Evolutionary conservation across 257 asterid species (phyloP).

Genomic region (Lantana camara): DNA sequence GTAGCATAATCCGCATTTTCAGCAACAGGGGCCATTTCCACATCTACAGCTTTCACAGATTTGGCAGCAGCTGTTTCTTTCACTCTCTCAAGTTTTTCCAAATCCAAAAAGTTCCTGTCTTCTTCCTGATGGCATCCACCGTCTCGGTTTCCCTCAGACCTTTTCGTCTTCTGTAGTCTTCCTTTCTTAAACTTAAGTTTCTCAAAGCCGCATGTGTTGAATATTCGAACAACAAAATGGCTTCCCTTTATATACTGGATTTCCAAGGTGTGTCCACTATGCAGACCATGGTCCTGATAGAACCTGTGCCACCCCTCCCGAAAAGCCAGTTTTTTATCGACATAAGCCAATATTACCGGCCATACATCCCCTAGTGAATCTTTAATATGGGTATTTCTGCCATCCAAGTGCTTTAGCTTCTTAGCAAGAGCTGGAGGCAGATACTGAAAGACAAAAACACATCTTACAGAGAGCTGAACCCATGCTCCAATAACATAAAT

Average conservation of each 20-base stretch:
- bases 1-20: conserved; percentile 9
- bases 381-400: conserved; percentile 48
- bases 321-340: conserved; percentile 44
- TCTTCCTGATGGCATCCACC: conserved; percentile 27
- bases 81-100: conserved; percentile 53
- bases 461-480: not conserved
- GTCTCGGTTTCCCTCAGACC: conserved; percentile 27
- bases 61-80: conserved; percentile 14
- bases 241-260: conserved; percentile 37
- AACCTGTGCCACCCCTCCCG: conserved; percentile 63
- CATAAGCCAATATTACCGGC: conserved; percentile 40
- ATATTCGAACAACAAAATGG: conserved; percentile 54
- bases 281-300: conserved; percentile 40
- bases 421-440: conserved; percentile 60
- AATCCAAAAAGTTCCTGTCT: conserved; percentile 36
- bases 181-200: conserved; percentile 22
- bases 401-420: conserved; percentile 32
- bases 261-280: conserved; percentile 43
- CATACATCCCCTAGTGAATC: conserved; percentile 49
- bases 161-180: conserved; percentile 3
- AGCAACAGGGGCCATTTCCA: not conserved
- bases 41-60: not conserved
- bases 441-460: conserved; percentile 47
- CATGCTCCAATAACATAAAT: not conserved
- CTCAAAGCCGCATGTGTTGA: conserved; percentile 45